Conservation (phyloP, 1,284 basidiomycete genomes). For the Malassezia vespertilionis region DNA sequence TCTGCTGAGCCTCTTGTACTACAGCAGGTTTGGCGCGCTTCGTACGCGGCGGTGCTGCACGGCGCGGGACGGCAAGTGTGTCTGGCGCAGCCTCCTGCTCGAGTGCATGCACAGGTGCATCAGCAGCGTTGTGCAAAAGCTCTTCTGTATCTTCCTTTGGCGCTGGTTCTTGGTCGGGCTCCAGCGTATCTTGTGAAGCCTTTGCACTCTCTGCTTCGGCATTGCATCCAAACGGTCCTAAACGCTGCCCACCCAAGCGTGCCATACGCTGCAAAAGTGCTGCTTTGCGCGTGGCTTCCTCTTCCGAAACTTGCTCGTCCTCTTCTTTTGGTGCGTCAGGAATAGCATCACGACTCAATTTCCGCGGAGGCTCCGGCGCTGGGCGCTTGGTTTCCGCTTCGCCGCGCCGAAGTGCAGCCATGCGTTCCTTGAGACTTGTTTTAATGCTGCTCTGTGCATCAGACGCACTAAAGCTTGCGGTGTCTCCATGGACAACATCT, state of each 20-base stretch:
- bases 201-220: neutral
- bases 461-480: constrained; percentile 12
- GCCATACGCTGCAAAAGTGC: constrained; percentile 42
- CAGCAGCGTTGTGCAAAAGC: constrained; percentile 25
- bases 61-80: constrained; percentile 45
- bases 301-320: constrained; percentile 19
- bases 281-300: constrained; percentile 33
- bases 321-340: neutral
- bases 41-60: constrained; percentile 49
- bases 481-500: constrained; percentile 7
- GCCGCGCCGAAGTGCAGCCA: constrained; percentile 43
- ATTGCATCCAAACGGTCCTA: constrained; percentile 37
- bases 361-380: constrained; percentile 19
- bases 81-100: too few species aligned
- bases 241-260: constrained; percentile 34
- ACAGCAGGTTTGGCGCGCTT: neutral
- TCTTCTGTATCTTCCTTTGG: constrained; percentile 46
- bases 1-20: neutral
- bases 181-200: constrained; percentile 42
- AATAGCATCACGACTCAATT: constrained; percentile 1
- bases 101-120: constrained; percentile 12
- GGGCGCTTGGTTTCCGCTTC: constrained; percentile 14
- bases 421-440: constrained; percentile 44
- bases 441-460: constrained; percentile 45
- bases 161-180: constrained; percentile 28